These are phyloP conservation scores for Rhytidiadelphus loreus DNA, from an alignment of 225 moss, liverwort and hornwort genomes.

Conservation along the genomic window DNA sequence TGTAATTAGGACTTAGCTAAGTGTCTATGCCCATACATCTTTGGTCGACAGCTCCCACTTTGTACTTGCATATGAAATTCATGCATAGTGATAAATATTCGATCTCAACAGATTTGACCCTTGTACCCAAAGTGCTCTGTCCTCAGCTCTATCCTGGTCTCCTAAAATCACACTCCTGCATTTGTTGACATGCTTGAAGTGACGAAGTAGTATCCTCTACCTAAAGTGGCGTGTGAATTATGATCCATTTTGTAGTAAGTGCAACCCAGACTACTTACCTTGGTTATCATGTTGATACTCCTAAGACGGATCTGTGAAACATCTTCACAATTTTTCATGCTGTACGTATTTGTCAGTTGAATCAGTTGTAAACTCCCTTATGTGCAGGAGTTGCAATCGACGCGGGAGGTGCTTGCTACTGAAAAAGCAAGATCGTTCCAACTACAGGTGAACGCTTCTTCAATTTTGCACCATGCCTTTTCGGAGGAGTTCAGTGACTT, in stretches of 20 bases:
- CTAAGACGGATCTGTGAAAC: neutral
- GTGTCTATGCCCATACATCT: neutral
- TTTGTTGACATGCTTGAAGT: neutral
- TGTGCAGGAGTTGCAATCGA: slow-evolving; percentile 68
- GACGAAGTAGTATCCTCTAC: neutral
- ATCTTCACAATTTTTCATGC: neutral
- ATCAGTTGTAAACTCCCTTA: neutral
- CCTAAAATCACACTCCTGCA: neutral
- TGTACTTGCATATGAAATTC: neutral
- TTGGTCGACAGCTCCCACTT: neutral
- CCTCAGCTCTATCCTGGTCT: neutral
- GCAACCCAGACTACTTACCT: neutral
- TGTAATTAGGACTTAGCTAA: neutral
- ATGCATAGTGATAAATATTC: neutral
- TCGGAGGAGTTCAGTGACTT: neutral
- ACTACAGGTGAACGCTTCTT: slow-evolving; percentile 37
- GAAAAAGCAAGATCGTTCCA: slow-evolving; percentile 62
- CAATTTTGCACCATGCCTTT: neutral
- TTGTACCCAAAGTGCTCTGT: neutral
- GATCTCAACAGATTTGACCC: neutral
- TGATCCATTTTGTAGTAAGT: neutral
- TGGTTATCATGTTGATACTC: neutral
- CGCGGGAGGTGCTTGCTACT: slow-evolving; percentile 42
- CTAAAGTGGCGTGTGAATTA: neutral
- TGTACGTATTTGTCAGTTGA: neutral